A percentile compares a stretch with the other conserved stretches of the same genome.
phyloP scores from a whole-genome alignment of 2,329 filamentous ascomycete genomes.

The Thielaviopsis populi region DNA sequence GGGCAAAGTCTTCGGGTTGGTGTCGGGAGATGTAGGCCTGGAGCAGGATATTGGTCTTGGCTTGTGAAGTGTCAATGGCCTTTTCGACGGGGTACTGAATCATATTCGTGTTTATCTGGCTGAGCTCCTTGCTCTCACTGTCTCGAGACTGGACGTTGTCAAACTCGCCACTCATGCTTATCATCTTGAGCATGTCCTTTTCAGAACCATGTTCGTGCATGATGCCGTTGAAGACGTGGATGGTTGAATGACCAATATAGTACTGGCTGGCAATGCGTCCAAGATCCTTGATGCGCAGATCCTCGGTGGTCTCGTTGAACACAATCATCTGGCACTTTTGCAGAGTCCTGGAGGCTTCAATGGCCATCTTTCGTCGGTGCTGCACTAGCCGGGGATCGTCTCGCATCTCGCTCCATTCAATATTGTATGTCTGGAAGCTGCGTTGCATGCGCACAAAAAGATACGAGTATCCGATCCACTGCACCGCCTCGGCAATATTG shows the following conservation, averaged over 20 bases:
- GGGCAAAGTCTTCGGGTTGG: slow-evolving; percentile 80
- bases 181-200: slow-evolving; percentile 88
- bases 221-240: slow-evolving; percentile 91
- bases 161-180: slow-evolving; percentile 94
- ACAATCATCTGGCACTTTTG: slow-evolving; percentile 98
- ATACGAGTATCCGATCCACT: slow-evolving; percentile 97
- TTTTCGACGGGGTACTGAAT: slow-evolving; percentile 25
- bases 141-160: slow-evolving; percentile 92
- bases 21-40: slow-evolving; percentile 87
- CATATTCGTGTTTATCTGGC: slow-evolving; percentile 51
- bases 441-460: slow-evolving; percentile 92
- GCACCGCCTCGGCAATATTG: slow-evolving; percentile 80
- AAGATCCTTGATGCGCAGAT: slow-evolving; percentile 85
- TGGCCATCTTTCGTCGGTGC: slow-evolving; percentile 68
- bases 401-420: slow-evolving; percentile 79
- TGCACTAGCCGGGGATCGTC: slow-evolving; percentile 83
- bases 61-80: slow-evolving; percentile 55
- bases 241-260: slow-evolving; percentile 84
- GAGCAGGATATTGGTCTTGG: slow-evolving; percentile 89
- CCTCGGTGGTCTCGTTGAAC: slow-evolving; percentile 83
- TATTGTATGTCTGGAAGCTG: slow-evolving; percentile 83
- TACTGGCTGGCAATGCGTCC: slow-evolving; percentile 94
- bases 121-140: slow-evolving; percentile 77
- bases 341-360: slow-evolving; percentile 72
- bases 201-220: slow-evolving; percentile 79